Evolutionary conservation across 176 grass and related monocot species (phyloP).

Genomic region (Aegilops speltoides): DNA sequence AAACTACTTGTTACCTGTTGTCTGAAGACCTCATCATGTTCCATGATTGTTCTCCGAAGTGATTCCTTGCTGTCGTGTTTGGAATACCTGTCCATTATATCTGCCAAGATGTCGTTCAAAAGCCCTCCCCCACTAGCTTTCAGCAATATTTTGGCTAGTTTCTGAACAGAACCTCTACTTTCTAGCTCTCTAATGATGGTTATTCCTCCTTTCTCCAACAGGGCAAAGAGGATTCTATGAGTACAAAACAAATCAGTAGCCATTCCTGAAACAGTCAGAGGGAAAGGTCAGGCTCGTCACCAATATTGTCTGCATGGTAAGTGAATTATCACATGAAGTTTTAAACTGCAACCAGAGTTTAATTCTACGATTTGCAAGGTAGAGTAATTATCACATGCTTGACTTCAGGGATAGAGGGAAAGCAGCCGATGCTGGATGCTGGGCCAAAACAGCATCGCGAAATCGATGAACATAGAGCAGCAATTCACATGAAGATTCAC

Average conservation of each 20-base stretch:
- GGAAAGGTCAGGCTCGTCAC: conserved; percentile 11
- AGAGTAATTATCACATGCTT: conserved; percentile 18
- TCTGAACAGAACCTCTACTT: conserved; percentile 32
- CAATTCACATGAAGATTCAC: conserved; percentile 15
- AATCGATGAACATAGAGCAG: conserved; percentile 11
- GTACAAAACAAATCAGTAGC: conserved; percentile 38
- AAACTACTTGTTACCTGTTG: conserved; percentile 53
- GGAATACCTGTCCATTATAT: conserved; percentile 56
- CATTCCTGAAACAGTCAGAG: conserved; percentile 53
- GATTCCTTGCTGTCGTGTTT: conserved; percentile 45
- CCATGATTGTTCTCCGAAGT: conserved; percentile 66
- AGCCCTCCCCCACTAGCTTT: conserved; percentile 26
- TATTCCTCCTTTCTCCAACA: conserved; percentile 36
- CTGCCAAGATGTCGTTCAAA: conserved; percentile 21
- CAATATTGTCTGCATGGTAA: neutral
- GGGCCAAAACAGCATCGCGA: neutral
- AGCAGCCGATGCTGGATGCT: neutral
- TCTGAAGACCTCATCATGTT: conserved; percentile 80
- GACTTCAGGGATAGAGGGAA: conserved; percentile 10
- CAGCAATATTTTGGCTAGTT: conserved; percentile 38
- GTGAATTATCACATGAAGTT: conserved; percentile 8
- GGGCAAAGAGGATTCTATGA: conserved; percentile 36
- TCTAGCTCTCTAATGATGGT: conserved; percentile 9
- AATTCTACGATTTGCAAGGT: neutral
- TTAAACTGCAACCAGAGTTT: neutral